A percentile compares a stretch with the other conserved stretches of the same genome.
phyloP scores from a whole-genome alignment of 345 rosid genomes.

The Syzygium grande region DNA sequence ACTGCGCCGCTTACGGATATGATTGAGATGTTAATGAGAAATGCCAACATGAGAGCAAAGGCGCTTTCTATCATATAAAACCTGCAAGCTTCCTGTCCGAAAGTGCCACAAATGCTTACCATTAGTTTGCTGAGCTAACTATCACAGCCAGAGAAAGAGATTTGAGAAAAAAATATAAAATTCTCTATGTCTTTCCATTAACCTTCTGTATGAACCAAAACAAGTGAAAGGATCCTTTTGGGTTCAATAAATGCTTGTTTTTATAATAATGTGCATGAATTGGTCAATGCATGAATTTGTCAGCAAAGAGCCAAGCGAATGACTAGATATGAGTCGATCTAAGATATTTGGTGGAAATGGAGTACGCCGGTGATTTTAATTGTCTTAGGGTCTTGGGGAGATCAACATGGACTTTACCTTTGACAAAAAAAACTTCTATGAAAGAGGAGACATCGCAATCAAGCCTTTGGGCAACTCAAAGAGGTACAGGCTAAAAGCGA shows the following conservation, averaged over 20 bases:
- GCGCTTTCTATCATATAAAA: constrained; percentile 88
- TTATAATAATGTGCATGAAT: background rate
- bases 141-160: background rate
- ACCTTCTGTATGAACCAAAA: background rate
- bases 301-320: background rate
- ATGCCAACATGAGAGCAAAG: constrained; percentile 70
- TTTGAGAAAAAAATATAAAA: no score
- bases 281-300: background rate
- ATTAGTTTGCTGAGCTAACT: background rate
- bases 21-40: constrained; percentile 82
- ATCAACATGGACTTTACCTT: background rate
- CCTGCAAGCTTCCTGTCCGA: constrained; percentile 79
- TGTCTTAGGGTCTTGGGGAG: background rate
- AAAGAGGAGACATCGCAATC: background rate
- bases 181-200: background rate
- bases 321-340: background rate
- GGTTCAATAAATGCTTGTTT: background rate
- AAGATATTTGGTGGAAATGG: background rate
- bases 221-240: background rate
- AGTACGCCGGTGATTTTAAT: background rate
- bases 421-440: background rate
- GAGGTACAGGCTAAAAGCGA: background rate
- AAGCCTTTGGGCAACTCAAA: background rate
- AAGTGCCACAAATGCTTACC: constrained; percentile 3
- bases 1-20: constrained; percentile 91